Conservation (phyloP, 768 basidiomycete species). For the Candolleomyces efflorescens region DNA sequence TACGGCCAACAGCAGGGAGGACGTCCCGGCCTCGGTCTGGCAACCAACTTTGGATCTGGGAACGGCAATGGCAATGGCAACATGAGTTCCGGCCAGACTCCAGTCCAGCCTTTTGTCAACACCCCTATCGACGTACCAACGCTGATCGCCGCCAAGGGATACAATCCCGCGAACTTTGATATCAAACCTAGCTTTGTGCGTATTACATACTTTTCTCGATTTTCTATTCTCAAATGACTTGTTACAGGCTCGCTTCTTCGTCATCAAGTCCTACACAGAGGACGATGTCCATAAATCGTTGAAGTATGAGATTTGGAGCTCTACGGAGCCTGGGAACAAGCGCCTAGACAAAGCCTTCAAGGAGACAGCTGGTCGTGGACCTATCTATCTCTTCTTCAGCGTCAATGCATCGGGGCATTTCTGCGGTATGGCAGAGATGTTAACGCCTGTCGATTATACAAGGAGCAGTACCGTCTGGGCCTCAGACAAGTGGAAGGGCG, state of each 20-base stretch:
- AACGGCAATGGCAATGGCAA: constrained; percentile 18
- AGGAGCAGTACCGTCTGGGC: constrained; percentile 97
- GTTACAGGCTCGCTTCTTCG: constrained; percentile 82
- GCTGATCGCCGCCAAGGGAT: constrained; percentile 84
- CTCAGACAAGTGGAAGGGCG: constrained; percentile 99
- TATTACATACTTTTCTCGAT: constrained; percentile 10
- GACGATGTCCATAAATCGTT: constrained; percentile 98
- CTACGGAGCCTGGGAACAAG: constrained; percentile 96
- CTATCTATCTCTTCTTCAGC: constrained; percentile 97
- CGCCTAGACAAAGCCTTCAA: constrained; percentile 96
- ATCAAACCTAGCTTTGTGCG: constrained; percentile 72
- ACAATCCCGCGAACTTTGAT: constrained; percentile 86
- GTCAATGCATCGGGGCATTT: constrained; percentile 98
- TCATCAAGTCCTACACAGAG: constrained; percentile 99
- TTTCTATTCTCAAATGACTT: constrained; percentile 3
- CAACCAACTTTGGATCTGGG: constrained; percentile 28
- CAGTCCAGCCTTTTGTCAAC: constrained; percentile 42
- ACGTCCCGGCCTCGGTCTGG: constrained; percentile 34
- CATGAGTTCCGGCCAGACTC: constrained; percentile 33
- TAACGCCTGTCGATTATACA: constrained; percentile 93
- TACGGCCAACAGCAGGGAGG: constrained; percentile 15
- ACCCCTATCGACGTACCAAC: constrained; percentile 83
- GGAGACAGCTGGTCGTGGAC: constrained; percentile 86
- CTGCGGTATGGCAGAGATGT: constrained; percentile 98
- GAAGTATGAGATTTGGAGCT: constrained; percentile 98